Conservation (phyloP, 2,329 filamentous ascomycete genomes). For the Didymella pinodella region DNA sequence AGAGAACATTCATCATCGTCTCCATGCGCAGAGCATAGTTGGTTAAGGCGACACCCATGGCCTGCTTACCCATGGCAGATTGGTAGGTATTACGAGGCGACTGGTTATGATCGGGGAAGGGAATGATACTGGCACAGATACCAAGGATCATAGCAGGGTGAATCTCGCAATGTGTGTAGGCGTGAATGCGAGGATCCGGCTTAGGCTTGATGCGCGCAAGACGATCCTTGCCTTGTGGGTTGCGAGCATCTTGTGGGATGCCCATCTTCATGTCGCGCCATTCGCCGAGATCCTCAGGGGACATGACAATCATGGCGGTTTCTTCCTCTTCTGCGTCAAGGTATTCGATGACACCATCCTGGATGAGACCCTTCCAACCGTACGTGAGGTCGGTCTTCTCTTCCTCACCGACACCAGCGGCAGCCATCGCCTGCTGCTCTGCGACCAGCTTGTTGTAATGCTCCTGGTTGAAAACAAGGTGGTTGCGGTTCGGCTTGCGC, state of each 20-base stretch:
- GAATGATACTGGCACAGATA: conserved; percentile 98
- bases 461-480: conserved; percentile 82
- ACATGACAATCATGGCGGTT: conserved; percentile 99
- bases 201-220: conserved; percentile 89
- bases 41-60: conserved; percentile 98
- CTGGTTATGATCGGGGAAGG: conserved; percentile 99
- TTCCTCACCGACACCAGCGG: conserved; percentile 64
- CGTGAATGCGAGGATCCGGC: conserved; percentile 85
- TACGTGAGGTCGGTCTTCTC: conserved; percentile 69
- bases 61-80: conserved; percentile 99
- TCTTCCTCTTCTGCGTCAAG: conserved; percentile 98
- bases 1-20: conserved; percentile 98
- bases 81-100: conserved; percentile 99
- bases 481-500: conserved; percentile 76
- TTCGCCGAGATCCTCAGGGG: conserved; percentile 87
- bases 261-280: conserved; percentile 57
- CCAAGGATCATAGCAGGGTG: conserved; percentile 99
- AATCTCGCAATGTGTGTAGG: conserved; percentile 98
- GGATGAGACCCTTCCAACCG: conserved; percentile 87
- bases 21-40: conserved; percentile 98
- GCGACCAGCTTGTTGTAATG: conserved; percentile 77
- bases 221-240: conserved; percentile 72
- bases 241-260: conserved; percentile 37
- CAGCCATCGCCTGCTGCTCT: conserved; percentile 68
- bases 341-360: conserved; percentile 89